Conservation (phyloP, 768 basidiomycete species). For the Pulveroboletus sp. region DNA sequence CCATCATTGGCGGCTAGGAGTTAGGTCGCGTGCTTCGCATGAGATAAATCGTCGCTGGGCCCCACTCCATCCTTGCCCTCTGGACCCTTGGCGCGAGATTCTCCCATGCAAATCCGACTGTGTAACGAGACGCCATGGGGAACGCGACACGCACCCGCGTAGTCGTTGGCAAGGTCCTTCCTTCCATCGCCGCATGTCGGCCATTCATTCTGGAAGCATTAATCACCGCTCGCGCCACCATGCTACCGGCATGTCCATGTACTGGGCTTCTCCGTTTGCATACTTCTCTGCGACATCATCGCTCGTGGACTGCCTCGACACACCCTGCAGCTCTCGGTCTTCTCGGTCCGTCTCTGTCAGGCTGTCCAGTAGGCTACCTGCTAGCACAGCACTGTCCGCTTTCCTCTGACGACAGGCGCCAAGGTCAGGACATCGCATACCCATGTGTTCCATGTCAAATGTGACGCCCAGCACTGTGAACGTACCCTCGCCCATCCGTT, state of each 20-base stretch:
- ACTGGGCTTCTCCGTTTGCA: constrained; percentile 19
- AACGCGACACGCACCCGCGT: neutral
- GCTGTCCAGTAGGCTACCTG: too few relatives aligned
- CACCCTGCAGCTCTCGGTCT: constrained; percentile 5
- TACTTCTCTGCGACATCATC: constrained; percentile 28
- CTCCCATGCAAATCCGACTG: constrained; percentile 26
- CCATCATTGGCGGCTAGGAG: constrained; percentile 12
- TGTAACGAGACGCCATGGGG: constrained; percentile 5
- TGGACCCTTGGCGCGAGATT: constrained; percentile 7
- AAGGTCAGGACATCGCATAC: neutral
- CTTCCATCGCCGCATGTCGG: constrained; percentile 21
- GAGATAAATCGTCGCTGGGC: constrained; percentile 9
- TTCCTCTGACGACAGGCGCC: too few relatives aligned
- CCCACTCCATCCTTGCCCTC: neutral
- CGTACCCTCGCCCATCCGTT: neutral
- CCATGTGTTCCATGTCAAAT: neutral
- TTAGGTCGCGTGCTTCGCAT: constrained; percentile 18
- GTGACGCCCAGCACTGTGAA: neutral
- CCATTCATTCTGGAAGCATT: constrained; percentile 25
- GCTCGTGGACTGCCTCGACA: constrained; percentile 9
- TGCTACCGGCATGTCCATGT: constrained; percentile 15
- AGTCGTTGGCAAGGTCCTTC: constrained; percentile 15
- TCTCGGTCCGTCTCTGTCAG: too few relatives aligned
- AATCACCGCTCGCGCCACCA: constrained; percentile 31
- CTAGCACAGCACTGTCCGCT: too few relatives aligned